Base-by-base conservation (phyloP, 768 basidiomycete species). In the Leccinum pellstonianum region DNA sequence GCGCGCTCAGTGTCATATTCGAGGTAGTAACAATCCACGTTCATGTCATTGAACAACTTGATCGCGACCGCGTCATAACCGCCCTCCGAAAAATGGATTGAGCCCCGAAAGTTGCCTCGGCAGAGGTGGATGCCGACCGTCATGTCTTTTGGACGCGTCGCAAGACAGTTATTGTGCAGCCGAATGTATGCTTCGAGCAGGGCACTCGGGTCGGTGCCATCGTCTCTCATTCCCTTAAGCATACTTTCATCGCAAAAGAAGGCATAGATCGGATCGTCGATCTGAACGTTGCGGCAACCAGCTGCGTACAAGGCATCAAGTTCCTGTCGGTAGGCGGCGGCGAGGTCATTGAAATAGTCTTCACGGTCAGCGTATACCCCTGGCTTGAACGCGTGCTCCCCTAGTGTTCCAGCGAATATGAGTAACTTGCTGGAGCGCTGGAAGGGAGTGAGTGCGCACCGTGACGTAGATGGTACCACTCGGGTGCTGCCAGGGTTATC, bases 391-490 rank as follows among this genome's bases (percentile, higher is more conserved):
- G 70, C 66, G 37, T 72, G 54, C 23, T 72, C 55, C 8, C 70
- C 70, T 43, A n/a, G 41, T 25, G 5, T 2, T 33, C 15, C 2
- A 2, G 37, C 60, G 37, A 64, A 52, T 52, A 15, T 3, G 5
- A 10, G 0, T 17, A 29, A 31, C 3, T 8, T 7, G 6, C 3
- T 4, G 8, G 19, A 21, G 19, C n/a, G 14, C 17, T 3, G 7
- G 47, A 56, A 19, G 29, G 10, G 17, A 41, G 14, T 38, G 14
- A 4, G 12, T 10, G 12, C 63, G 77, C 79, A 53, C 87, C 87
- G 67, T 86, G 86, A 25, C 84, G 81, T 31, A 87, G 81, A 68
- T 87, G 86, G 70, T 83, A 86, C 86, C 87, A 88, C 37, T 85
- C 84, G 3, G 88, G 89, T 0, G 87, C 83, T 59, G 84, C 86